Evolutionary conservation across 106 monocot genomes (phyloP).

Genomic region (Dioscorea alata): DNA sequence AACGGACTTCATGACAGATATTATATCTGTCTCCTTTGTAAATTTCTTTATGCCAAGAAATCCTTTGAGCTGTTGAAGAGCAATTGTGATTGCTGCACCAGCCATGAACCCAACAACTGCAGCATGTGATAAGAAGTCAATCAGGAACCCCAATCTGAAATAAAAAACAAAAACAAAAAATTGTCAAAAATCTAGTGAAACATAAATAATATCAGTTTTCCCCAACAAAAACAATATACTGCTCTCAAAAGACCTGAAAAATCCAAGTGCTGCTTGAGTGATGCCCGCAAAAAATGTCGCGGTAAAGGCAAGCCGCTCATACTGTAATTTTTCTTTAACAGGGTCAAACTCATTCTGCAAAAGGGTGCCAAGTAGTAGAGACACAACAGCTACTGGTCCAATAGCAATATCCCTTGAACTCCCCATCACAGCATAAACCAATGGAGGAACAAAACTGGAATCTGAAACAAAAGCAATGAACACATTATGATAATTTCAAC

Average conservation of each 20-base stretch:
- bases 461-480: slow-evolving; percentile 18
- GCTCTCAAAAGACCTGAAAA: slow-evolving; percentile 19
- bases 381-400: slow-evolving; percentile 62
- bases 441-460: slow-evolving; percentile 59
- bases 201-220: not conserved
- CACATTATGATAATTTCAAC: not conserved
- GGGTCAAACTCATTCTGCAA: slow-evolving; percentile 44
- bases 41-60: slow-evolving; percentile 48
- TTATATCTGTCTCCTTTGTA: slow-evolving; percentile 39
- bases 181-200: not conserved
- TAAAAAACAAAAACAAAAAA: not conserved
- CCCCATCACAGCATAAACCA: slow-evolving; percentile 60
- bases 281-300: slow-evolving; percentile 67
- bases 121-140: slow-evolving; percentile 68
- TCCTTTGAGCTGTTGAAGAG: slow-evolving; percentile 68
- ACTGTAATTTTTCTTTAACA: slow-evolving; percentile 28
- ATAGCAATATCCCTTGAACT: slow-evolving; percentile 73
- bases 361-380: slow-evolving; percentile 49
- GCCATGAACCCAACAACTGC: slow-evolving; percentile 69
- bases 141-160: slow-evolving; percentile 58
- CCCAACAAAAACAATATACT: not conserved
- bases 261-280: slow-evolving; percentile 35
- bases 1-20: slow-evolving; percentile 54
- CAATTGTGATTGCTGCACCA: slow-evolving; percentile 65
- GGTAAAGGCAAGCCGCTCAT: slow-evolving; percentile 47